Conservation (phyloP, 192 early-diverging fungal species). For the Linnemannia hyalina region DNA sequence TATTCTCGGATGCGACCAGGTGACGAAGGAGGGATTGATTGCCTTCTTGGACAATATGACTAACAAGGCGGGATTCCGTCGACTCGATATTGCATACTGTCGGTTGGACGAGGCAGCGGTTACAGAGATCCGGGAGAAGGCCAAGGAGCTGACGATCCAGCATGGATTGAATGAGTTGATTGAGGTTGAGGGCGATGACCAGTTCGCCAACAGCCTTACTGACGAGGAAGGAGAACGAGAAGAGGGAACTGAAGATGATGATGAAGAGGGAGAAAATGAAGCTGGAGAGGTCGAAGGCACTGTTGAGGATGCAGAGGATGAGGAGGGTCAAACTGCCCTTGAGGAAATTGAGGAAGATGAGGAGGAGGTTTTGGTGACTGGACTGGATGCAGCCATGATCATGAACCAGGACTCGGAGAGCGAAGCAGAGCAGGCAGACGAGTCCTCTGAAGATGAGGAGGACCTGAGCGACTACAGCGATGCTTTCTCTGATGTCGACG, state of each 20-base stretch:
- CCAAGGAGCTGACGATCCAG: slow-evolving; percentile 14
- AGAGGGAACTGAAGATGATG: slow-evolving; percentile 19
- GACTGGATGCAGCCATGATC: neutral
- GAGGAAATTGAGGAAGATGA: neutral
- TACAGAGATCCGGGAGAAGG: slow-evolving; percentile 44
- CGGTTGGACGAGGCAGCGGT: slow-evolving; percentile 35
- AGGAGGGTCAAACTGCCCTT: neutral
- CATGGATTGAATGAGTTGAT: slow-evolving; percentile 11
- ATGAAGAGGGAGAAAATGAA: neutral
- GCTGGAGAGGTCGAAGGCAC: neutral
- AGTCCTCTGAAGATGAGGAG: neutral
- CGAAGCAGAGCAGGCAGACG: neutral
- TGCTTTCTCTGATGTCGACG: slow-evolving; percentile 13
- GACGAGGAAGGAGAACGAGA: slow-evolving; percentile 28
- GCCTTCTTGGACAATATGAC: slow-evolving; percentile 42
- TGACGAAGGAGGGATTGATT: slow-evolving; percentile 38
- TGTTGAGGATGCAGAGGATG: neutral
- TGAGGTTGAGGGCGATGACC: slow-evolving; percentile 51
- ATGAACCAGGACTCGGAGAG: slow-evolving; percentile 4
- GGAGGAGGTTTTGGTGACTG: neutral
- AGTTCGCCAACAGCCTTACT: slow-evolving; percentile 39
- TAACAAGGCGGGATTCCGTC: slow-evolving; percentile 25
- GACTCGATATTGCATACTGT: slow-evolving; percentile 48
- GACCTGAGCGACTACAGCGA: slow-evolving; percentile 30
- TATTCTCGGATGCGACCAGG: slow-evolving; percentile 52